Base-by-base conservation (phyloP, 2,329 filamentous ascomycete genomes). In the Akanthomyces dipterigenus region DNA sequence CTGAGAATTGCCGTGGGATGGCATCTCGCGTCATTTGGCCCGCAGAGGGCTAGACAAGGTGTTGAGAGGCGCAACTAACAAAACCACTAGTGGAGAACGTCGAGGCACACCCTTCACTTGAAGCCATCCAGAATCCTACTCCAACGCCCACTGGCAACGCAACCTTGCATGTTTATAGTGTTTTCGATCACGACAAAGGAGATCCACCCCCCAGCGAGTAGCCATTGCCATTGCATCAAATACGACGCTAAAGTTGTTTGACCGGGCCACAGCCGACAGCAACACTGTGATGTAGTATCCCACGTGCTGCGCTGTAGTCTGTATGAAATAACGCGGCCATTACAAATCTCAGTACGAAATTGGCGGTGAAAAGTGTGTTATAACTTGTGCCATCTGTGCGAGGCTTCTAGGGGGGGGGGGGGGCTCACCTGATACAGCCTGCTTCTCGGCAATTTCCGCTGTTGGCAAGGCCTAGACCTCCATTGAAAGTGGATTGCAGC, bases 391-490 rank as follows among this genome's bases (percentile, higher is more conserved):
- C 14, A 46, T 48, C 16, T 51, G 48, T n/a, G 5, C 26, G 28
- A 34, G 48, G 48, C 48, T 36, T 36, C 22, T 20, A 14, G 20
- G 46, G 20, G 46, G 24, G 24, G 14, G 28, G 26, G 31, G 31
- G 5, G 7, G 7, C 31, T 34, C 38, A 55, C 53, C 53, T 55
- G 53, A 55, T 31, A 51, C 55, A 57, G 26, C 34, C 26, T 26
- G 55, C 42, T 11, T 11, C 36, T 34, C 56, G 56, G 56, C 46
- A 59, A 59, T 50, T 26, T 31, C 56, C 46, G 56, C 46, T 26
- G 12, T 24, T 50, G 22, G 18, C 36, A 42, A 20, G 36, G 46
- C 55, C 45, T 58, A 18, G 56, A 36, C 56, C 36, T 31, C 36
- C 16, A 43, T 50, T 26, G 3, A 11, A 34, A 36, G 55, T 42